phyloP scores from a whole-genome alignment of 805 yeast species.

The Lachancea meyersii region DNA sequence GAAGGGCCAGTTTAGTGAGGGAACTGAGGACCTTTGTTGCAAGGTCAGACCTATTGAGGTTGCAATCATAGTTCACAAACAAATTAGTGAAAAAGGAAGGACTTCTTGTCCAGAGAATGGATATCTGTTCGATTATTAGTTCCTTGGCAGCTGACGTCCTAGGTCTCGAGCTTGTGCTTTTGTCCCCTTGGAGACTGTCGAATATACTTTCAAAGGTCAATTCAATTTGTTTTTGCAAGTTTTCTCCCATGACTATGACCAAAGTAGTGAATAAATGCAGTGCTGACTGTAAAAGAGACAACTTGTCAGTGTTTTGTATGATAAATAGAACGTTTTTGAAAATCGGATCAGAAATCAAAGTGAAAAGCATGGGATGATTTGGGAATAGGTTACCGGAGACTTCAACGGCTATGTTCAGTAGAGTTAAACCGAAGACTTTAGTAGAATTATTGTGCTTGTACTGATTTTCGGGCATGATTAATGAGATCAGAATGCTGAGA shows the following conservation, averaged over 20 bases:
- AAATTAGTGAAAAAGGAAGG: conserved; percentile 70
- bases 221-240: conserved; percentile 77
- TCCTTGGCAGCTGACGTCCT: conserved; percentile 56
- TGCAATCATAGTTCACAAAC: conserved; percentile 85
- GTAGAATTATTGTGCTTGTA: conserved; percentile 83
- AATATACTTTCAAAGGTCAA: conserved; percentile 59
- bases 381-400: conserved; percentile 61
- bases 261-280: conserved; percentile 70
- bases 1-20: conserved; percentile 70
- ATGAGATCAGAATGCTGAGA: conserved; percentile 65
- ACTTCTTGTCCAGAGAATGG: conserved; percentile 74
- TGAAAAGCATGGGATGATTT: conserved; percentile 58
- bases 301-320: conserved; percentile 64
- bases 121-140: conserved; percentile 73
- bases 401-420: conserved; percentile 75
- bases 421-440: conserved; percentile 70
- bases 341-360: conserved; percentile 69
- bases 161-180: conserved; percentile 18
- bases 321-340: conserved; percentile 79
- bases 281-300: conserved; percentile 66
- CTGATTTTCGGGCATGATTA: conserved; percentile 76
- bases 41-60: conserved; percentile 77
- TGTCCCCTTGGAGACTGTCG: conserved; percentile 38
- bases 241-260: conserved; percentile 55
- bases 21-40: conserved; percentile 60